Evolutionary conservation across 139 green algal species (phyloP), one percentile per base, ranked within the genome.

Genomic region (Bryopsis sp.): DNA sequence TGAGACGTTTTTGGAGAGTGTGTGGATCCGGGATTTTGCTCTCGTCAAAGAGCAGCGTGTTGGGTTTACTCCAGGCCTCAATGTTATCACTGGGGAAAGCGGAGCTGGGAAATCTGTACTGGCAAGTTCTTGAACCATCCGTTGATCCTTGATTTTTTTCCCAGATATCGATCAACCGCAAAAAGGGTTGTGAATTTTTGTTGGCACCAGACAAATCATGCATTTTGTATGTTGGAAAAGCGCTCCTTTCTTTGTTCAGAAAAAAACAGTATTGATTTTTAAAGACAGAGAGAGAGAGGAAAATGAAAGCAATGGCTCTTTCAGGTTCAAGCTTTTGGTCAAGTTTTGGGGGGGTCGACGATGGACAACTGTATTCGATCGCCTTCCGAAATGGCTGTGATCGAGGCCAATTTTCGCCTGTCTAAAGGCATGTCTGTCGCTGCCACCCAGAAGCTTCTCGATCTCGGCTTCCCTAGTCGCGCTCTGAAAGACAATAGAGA

Each of bases 41-140:
- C 76, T 97, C 19, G 75, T 97, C 0, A 39, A 74, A 3, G 54
- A 86, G 15, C 71, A 92, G 67, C 58, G 26, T 0, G 69, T 97
- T 1, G 0, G 31, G 6, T 82, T 97, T 28, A 36, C 43, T 3
- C 88, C 86, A 0, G 89, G 88, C 0, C 70, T 97, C 1, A 97
- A 90, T 58, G 86, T 90, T n/a, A 86, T 96, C 48, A 88, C 82
- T 6, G 85, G 90, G 22, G 88, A 96, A 74, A 91, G 80, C 28
- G 92, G 92, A 29, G 67, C 80, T 28, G 92, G 92, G 46, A 97
- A 97, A 57, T 89, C 79, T 0, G 88, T 97, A 22, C 76, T 97
- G 71, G 68, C 94, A 47, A 32, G 70, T 48, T 67, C 47, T 65
- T 4, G 37, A 58, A 69, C 26, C 5, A 69, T 34, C 32, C 43